A percentile compares a stretch with the other conserved stretches of the same genome.
Evolutionary conservation across 2,329 filamentous ascomycete species (phyloP).

Genomic region (Clarireedia hainanense): DNA sequence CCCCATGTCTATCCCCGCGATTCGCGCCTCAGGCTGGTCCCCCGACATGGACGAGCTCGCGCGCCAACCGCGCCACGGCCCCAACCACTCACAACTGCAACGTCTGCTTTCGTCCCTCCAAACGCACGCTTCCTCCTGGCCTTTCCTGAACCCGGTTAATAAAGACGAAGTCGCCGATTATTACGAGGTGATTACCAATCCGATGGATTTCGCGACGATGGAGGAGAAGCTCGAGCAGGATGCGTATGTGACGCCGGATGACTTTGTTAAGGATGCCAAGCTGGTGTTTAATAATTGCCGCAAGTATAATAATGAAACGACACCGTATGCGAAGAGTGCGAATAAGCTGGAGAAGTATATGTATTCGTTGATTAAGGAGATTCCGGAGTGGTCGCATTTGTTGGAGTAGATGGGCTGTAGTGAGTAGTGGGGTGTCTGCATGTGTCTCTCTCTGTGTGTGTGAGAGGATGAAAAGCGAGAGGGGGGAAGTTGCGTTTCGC

Average conservation of each 20-base stretch:
- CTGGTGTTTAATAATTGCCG: constrained; percentile 93
- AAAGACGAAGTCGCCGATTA: constrained; percentile 97
- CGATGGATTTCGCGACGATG: constrained; percentile 96
- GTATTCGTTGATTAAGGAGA: constrained; percentile 86
- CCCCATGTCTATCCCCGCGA: constrained; percentile 77
- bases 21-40: constrained; percentile 89
- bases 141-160: constrained; percentile 89
- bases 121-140: constrained; percentile 89
- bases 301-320: constrained; percentile 93
- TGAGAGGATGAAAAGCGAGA: no score
- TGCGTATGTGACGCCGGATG: constrained; percentile 82
- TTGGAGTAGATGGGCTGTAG: constrained; percentile 10
- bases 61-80: constrained; percentile 87
- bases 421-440: background rate
- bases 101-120: constrained; percentile 92
- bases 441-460: background rate
- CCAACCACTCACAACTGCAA: constrained; percentile 90
- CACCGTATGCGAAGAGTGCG: constrained; percentile 89
- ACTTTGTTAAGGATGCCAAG: constrained; percentile 82
- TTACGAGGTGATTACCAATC: constrained; percentile 95
- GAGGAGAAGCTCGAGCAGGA: constrained; percentile 91
- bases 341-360: constrained; percentile 91
- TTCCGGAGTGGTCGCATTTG: constrained; percentile 77
- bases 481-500: no score
- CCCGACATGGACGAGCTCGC: constrained; percentile 97